Percentiles rank a stretch among this genome's conserved stretches.
These are phyloP conservation scores for Trichothecium roseum DNA, from an alignment of 2,329 filamentous ascomycete genomes.

Conservation along the genomic window DNA sequence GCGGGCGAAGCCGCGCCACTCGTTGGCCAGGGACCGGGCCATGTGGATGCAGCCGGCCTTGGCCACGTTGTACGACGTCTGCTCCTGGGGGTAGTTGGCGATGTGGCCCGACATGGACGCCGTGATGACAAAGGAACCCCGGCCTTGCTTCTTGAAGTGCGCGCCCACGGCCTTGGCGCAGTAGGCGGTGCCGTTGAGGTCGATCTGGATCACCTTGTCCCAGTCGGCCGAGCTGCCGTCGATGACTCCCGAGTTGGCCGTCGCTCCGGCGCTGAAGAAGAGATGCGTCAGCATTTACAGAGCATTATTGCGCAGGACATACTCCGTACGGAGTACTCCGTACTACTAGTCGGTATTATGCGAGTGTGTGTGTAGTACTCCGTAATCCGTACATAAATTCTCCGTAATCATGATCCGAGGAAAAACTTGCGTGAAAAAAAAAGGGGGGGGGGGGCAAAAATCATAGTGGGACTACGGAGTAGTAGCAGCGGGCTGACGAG, in stretches of 20 bases:
- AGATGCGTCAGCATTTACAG: slow-evolving; percentile 5
- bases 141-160: slow-evolving; percentile 49
- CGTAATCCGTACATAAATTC: too few species aligned
- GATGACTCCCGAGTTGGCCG: slow-evolving; percentile 54
- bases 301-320: too few species aligned
- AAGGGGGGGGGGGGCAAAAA: too few species aligned
- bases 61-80: slow-evolving; percentile 50
- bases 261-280: slow-evolving; percentile 44
- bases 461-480: too few species aligned
- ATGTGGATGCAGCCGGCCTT: slow-evolving; percentile 38
- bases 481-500: too few species aligned
- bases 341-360: neutral
- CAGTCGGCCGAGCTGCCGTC: slow-evolving; percentile 57
- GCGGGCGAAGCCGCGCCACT: slow-evolving; percentile 53
- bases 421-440: too few species aligned
- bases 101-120: slow-evolving; percentile 56
- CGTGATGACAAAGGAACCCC: slow-evolving; percentile 53
- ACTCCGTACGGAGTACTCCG: too few species aligned
- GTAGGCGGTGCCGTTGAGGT: slow-evolving; percentile 58
- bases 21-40: slow-evolving; percentile 36
- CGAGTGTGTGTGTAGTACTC: neutral
- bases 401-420: too few species aligned
- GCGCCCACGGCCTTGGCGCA: slow-evolving; percentile 47
- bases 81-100: slow-evolving; percentile 54
- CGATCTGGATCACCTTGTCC: slow-evolving; percentile 42